Percentiles rank a stretch among this genome's conserved stretches.
Conservation (phyloP, 78 protist species). For the Goniomonas avonlea region DNA sequence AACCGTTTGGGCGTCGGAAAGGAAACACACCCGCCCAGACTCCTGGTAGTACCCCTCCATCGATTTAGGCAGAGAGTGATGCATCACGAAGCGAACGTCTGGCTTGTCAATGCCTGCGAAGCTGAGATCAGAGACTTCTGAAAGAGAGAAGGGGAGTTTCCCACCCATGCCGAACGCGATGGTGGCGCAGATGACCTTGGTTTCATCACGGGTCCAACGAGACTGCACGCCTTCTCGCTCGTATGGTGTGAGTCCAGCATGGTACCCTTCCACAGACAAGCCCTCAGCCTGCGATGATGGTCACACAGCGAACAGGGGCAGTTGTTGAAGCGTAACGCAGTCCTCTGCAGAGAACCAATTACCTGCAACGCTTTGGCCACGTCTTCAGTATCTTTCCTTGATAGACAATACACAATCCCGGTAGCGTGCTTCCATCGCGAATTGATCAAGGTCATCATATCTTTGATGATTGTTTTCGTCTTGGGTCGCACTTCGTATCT, state of each 20-base stretch:
- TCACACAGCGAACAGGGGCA: too few species aligned
- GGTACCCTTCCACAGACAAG: too few species aligned
- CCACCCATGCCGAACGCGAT: slow-evolving; percentile 98
- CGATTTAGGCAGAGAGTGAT: slow-evolving; percentile 84
- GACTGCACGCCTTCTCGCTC: slow-evolving; percentile 54
- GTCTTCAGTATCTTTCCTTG: slow-evolving; percentile 64
- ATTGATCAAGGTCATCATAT: slow-evolving; percentile 30
- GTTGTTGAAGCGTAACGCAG: neutral
- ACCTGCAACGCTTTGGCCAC: slow-evolving; percentile 43
- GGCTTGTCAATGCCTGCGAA: slow-evolving; percentile 49
- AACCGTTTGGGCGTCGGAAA: too few species aligned
- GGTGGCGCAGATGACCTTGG: slow-evolving; percentile 83
- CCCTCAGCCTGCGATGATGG: neutral
- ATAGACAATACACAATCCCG: slow-evolving; percentile 91
- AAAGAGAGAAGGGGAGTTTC: slow-evolving; percentile 4
- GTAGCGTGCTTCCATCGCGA: slow-evolving; percentile 28
- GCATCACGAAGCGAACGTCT: slow-evolving; percentile 83
- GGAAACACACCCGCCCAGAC: slow-evolving; percentile 77
- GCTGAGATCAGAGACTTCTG: slow-evolving; percentile 16
- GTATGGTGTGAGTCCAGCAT: slow-evolving; percentile 42
- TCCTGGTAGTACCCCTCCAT: slow-evolving; percentile 82
- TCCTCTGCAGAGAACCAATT: neutral
- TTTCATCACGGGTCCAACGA: slow-evolving; percentile 62
- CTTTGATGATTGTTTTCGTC: slow-evolving; percentile 24
- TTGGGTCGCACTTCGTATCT: slow-evolving; percentile 31